Base-by-base conservation (phyloP, 179 eudicot genomes). In the Amaranthus tricolor region DNA sequence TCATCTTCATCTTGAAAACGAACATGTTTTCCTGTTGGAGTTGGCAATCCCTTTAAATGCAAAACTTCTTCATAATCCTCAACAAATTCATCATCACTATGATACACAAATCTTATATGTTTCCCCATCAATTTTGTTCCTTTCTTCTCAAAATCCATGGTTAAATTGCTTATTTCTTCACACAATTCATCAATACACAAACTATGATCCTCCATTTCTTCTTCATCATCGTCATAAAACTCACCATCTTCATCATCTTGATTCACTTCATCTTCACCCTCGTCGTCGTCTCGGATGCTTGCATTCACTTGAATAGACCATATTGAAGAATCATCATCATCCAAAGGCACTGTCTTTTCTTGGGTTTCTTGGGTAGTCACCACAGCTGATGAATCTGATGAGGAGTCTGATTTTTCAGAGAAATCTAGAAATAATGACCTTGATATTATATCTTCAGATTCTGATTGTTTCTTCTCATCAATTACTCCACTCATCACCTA, bases 271-370 rank as follows among this genome's bases (percentile, higher is more conserved):
- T 74, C 75, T 3, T 74, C 77, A 6, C 60, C 70, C 5, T 80
- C 81, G 6, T 74, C 83, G 2, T 82, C 88, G 0, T 85, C 90
- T 15, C 76, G 82, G 13, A 79, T 81, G 77, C 97, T 92, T 19
- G 87, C 91, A 82, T 94, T 92, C 57, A 85, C 97, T 80, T 90
- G 92, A 59, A 92, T 83, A 15, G 98, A 90, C 97, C 98, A 92
- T 12, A 90, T 55, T 1, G 97, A 91, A 16, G 84, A 79, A 73
- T 84, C 86, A 62, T 90, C 96, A 7, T 85, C 89, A 40, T 90
- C 88, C 3, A 70, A 73, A 0, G 59, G 9, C 1, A 20, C 16
- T 10, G 52, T 8, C 77, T 80, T 78, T 61, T 72, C 79, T 16
- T 68, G 44, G 60, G 74, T 78, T 66, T 60, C 86, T 76, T 81